Base-by-base conservation (phyloP, 1,284 basidiomycete genomes). In the Ustilago xerochloae region DNA sequence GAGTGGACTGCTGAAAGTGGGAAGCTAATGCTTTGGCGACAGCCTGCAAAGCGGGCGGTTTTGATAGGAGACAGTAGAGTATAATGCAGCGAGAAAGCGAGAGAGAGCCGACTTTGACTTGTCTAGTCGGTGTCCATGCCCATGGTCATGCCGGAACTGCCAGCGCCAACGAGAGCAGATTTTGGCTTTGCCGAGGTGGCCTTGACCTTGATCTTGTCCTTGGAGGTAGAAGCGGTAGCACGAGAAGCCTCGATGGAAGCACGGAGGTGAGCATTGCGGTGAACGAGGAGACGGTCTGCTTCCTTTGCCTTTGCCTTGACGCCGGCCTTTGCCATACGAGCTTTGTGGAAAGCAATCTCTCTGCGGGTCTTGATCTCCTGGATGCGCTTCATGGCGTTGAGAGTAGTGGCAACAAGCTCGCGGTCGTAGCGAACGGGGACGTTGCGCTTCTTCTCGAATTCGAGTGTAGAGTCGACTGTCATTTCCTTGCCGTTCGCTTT, bases 401-500 rank as follows among this genome's bases (percentile, higher is more conserved):
- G 89, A n/a, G 97, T 99, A 2, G 93, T 93, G 84, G 92, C 89
- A 59, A 99, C 88, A 49, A 99, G 87, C 75, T 97, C 93, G 82
- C 97, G 91, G 88, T 99, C 91, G 88, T 99, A 99, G 82, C 95
- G 92, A 65, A 99, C 92, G 29, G 97, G 97, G 15, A 98, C 90
- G 85, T 99, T 97, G 86, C 97, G 90, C 78, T 97, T 91, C 87
- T 99, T 99, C 88, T 99, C 97, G 85, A 99, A 99, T 84, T 98
- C 95, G 85, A 98, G 93, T 2, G 96, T 99, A 1, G 95, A 93
- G 87, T 99, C 97, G 82, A 99, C 92, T 13, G 93, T 96, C 97
- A 99, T 99, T 87, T 99, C 97, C 87, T 99, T 99, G 74, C 97
- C 97, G 63, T 94, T 93, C 24, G 97, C 94, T 85, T 96, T 97